Evolutionary conservation across 2,329 filamentous ascomycete genomes (phyloP).

Genomic region (Fusarium aywerte): DNA sequence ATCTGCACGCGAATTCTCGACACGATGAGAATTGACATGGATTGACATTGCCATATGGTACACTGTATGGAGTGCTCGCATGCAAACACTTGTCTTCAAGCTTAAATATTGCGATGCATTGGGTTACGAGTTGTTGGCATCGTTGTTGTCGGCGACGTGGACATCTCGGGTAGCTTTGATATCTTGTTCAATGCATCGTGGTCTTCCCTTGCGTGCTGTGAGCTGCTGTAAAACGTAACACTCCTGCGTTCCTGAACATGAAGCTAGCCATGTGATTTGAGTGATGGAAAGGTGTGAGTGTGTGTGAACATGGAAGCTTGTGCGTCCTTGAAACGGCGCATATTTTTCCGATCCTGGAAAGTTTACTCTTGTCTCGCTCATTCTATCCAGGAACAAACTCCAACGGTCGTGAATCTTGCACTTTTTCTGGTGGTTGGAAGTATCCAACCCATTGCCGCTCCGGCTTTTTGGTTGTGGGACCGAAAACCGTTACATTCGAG

Average conservation of each 20-base stretch:
- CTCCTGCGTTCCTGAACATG: conserved; percentile 21
- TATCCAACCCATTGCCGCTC: conserved; percentile 20
- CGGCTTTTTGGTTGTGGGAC: conserved; percentile 38
- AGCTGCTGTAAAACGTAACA: conserved; percentile 30
- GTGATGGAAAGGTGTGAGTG: conserved; percentile 21
- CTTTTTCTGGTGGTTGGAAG: conserved; percentile 20
- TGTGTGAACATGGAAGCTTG: conserved; percentile 11
- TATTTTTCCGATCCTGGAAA: conserved; percentile 28
- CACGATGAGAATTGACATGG: conserved; percentile 6
- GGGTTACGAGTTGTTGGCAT: conserved; percentile 26
- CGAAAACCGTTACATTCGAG: conserved; percentile 35
- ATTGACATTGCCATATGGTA: conserved; percentile 6
- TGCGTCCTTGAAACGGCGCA: conserved; percentile 13
- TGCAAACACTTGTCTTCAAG: conserved; percentile 3
- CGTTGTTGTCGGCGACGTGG: conserved; percentile 30
- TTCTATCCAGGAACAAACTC: conserved; percentile 27
- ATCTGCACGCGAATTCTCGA: conserved; percentile 28
- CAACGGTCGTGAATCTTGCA: conserved; percentile 28
- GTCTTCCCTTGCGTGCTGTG: conserved; percentile 30
- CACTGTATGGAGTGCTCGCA: conserved; percentile 27
- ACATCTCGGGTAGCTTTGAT: conserved; percentile 23
- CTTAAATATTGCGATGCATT: conserved; percentile 22
- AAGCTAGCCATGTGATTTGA: conserved; percentile 35
- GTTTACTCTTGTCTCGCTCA: conserved; percentile 33
- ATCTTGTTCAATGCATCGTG: conserved; percentile 24